Percentiles rank a stretch among this genome's conserved stretches.
Evolutionary conservation across 768 basidiomycete species (phyloP).

Genomic region (Macrolepiota albuminosa): DNA sequence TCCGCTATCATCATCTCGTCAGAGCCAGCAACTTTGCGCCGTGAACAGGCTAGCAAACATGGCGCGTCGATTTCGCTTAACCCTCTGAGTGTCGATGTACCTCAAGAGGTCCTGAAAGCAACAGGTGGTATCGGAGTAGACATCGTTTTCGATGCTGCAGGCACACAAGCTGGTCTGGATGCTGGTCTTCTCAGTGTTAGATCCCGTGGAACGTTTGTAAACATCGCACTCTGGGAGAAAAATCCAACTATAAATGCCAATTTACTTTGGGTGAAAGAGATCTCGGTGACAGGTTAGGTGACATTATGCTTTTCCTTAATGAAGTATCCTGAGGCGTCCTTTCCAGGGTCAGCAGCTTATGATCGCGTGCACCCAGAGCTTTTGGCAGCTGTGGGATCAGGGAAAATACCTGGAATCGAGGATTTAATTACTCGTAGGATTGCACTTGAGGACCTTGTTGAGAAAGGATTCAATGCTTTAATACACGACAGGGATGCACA

Average conservation of each 20-base stretch:
- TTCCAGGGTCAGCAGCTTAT: constrained; percentile 32
- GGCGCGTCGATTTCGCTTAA: constrained; percentile 35
- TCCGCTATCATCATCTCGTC: constrained; percentile 29
- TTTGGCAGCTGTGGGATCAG: constrained; percentile 32
- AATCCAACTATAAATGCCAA: constrained; percentile 31
- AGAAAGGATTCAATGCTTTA: constrained; percentile 36
- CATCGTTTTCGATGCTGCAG: constrained; percentile 44
- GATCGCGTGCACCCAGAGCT: constrained; percentile 33
- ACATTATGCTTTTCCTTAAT: neutral
- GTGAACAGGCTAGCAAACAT: constrained; percentile 29
- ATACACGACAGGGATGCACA: constrained; percentile 36
- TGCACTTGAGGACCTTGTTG: constrained; percentile 35
- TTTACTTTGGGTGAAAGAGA: constrained; percentile 30
- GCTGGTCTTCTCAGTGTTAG: constrained; percentile 30
- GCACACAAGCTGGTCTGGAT: constrained; percentile 32
- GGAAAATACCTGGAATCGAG: constrained; percentile 33
- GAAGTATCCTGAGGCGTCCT: neutral
- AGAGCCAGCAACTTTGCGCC: constrained; percentile 35
- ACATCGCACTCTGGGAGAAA: constrained; percentile 40
- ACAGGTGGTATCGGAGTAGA: constrained; percentile 34
- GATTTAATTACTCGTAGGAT: constrained; percentile 40
- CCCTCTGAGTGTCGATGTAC: constrained; percentile 25
- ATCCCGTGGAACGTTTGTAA: constrained; percentile 33
- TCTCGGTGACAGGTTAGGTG: constrained; percentile 29
- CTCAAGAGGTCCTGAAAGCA: constrained; percentile 19